Conservation (phyloP, 192 early-diverging fungal genomes). For the Backusella mclennaniae region DNA sequence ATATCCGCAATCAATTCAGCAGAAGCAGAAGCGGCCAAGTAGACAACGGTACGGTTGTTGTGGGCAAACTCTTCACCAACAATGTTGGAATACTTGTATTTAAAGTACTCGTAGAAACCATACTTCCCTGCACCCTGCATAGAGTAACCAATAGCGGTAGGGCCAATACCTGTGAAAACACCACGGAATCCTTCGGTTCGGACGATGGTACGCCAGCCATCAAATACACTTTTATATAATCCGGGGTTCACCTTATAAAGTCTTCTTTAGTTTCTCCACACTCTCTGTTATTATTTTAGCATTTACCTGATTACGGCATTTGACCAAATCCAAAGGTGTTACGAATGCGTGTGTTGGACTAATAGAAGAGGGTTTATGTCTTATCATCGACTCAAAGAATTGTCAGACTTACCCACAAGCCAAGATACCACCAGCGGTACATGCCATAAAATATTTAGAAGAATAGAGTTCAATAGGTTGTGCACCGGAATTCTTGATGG, state of each 20-base stretch:
- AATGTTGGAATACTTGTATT: slow-evolving; percentile 63
- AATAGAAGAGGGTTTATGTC: not conserved
- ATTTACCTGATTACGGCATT: slow-evolving; percentile 41
- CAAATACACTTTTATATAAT: slow-evolving; percentile 38
- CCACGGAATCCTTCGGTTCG: slow-evolving; percentile 64
- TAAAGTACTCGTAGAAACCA: slow-evolving; percentile 90
- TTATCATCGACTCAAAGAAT: not conserved
- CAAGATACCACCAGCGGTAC: slow-evolving; percentile 38
- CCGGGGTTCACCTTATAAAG: slow-evolving; percentile 1
- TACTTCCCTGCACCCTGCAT: slow-evolving; percentile 87
- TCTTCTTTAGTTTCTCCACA: not conserved
- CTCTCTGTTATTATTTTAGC: not conserved
- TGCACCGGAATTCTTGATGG: not conserved
- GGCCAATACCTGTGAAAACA: slow-evolving; percentile 73
- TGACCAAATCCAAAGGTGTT: slow-evolving; percentile 47
- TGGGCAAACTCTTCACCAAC: slow-evolving; percentile 69
- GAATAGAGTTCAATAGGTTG: slow-evolving; percentile 34
- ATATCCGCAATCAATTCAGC: slow-evolving; percentile 84
- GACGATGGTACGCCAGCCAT: slow-evolving; percentile 38
- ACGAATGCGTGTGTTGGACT: slow-evolving; percentile 38
- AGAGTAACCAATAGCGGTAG: slow-evolving; percentile 84
- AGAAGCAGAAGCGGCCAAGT: slow-evolving; percentile 70
- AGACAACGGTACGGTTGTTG: slow-evolving; percentile 74
- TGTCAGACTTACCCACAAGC: slow-evolving; percentile 33
- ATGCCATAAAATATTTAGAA: slow-evolving; percentile 36